Conservation (phyloP, 768 basidiomycete species). For the Mycena epipterygia region DNA sequence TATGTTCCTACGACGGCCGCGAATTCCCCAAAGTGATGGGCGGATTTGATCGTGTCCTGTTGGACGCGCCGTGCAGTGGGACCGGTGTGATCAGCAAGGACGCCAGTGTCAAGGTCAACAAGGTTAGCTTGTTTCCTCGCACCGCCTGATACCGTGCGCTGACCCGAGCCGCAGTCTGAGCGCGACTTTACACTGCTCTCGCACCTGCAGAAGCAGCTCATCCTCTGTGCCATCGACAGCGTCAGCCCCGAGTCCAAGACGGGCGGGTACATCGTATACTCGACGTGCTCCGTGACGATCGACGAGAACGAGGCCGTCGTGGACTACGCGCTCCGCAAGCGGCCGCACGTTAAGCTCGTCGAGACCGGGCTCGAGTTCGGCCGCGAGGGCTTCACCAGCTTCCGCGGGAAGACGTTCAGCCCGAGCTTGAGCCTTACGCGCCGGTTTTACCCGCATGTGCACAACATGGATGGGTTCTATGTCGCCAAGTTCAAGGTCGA, state of each 20-base stretch:
- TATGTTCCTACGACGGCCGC: constrained; percentile 97
- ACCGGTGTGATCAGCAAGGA: constrained; percentile 99
- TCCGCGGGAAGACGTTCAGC: constrained; percentile 91
- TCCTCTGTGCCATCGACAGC: constrained; percentile 98
- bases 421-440: constrained; percentile 84
- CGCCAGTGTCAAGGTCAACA: constrained; percentile 97
- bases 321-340: constrained; percentile 95
- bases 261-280: constrained; percentile 96
- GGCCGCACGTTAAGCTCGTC: constrained; percentile 92
- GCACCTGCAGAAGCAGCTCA: constrained; percentile 97
- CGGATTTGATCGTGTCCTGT: constrained; percentile 95
- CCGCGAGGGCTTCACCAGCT: constrained; percentile 89
- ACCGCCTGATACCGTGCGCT: constrained; percentile 12
- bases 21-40: constrained; percentile 99
- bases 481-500: constrained; percentile 99
- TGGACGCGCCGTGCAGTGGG: constrained; percentile 98
- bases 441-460: constrained; percentile 96
- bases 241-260: constrained; percentile 90
- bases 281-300: constrained; percentile 97
- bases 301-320: constrained; percentile 99
- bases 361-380: constrained; percentile 96
- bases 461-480: constrained; percentile 99
- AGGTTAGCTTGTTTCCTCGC: constrained; percentile 64
- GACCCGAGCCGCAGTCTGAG: constrained; percentile 72
- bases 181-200: constrained; percentile 97